Evolutionary conservation across 164 flowering plant species (phyloP), one percentile per base, ranked within the genome.

Genomic region (Litsea cubeba): DNA sequence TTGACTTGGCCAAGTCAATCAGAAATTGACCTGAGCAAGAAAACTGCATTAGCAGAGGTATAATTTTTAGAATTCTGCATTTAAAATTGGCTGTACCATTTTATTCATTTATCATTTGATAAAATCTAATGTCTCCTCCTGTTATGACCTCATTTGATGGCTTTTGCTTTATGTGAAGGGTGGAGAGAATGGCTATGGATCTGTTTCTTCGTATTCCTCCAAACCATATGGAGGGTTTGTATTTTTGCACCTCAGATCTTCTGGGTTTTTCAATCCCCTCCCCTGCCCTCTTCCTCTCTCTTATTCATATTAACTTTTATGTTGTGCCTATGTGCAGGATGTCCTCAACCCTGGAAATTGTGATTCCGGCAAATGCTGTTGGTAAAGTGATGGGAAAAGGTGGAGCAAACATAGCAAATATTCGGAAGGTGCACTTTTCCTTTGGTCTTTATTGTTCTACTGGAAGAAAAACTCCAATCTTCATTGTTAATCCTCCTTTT

Each of bases 311-410:
- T 65, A 25, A 26, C 40, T 66, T 4, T 26, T 66, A 66, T 25
- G 3, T 69, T 71, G 50, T 50, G 17, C 35, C 32, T 68, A 22
- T 70, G 40, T 75, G 74, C 87, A 92, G 97, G 49, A 82, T 89
- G 85, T 78, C 91, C 28, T 84, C 97, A 23, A 71, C 86, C 23
- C 71, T 86, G 70, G 99, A 95, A 80, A 84, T 95, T 80, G 58
- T 89, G 77, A 80, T 95, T 70, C 98, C 99, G 80, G 87, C 88
- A 72, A 83, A 87, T 85, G 97, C 98, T 60, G 87, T 92, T n/a
- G 91, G 97, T 68, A 95, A 90, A 83, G 98, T 95, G 73, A 78
- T 95, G 76, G 99, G 99, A 26, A 95, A 86, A 85, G 90, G 91
- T 75, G 98, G 99, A 57, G 84, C 89, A 64, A 93, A 93, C 78